These are phyloP conservation scores for Microstroma glucosiphilum DNA, from an alignment of 1,284 basidiomycete genomes.

Conservation along the genomic window DNA sequence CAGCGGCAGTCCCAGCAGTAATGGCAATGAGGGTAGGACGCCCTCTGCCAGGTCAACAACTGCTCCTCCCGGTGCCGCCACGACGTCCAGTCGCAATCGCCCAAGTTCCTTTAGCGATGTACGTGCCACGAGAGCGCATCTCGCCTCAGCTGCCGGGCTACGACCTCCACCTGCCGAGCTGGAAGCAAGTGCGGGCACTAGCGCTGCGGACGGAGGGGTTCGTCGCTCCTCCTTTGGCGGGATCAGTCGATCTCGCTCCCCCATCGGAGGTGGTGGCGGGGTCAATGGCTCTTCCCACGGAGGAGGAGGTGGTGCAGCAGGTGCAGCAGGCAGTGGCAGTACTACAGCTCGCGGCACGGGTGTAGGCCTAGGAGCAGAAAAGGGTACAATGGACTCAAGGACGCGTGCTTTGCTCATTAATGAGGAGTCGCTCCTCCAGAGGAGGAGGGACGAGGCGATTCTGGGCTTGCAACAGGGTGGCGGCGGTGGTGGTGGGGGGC, in stretches of 20 bases:
- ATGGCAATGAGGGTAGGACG: background rate
- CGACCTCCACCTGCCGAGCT: background rate
- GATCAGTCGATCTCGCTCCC: slow-evolving; percentile 7
- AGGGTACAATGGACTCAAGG: background rate
- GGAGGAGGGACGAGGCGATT: slow-evolving; percentile 48
- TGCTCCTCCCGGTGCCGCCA: background rate
- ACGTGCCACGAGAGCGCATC: background rate
- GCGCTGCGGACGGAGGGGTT: background rate
- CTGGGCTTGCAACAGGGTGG: slow-evolving; percentile 8
- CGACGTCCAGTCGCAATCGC: background rate
- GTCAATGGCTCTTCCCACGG: slow-evolving; percentile 6
- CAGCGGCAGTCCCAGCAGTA: background rate
- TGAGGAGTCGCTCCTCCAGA: slow-evolving; percentile 40
- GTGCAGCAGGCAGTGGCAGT: background rate
- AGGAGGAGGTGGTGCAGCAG: slow-evolving; percentile 10
- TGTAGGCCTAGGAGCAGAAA: slow-evolving; percentile 25
- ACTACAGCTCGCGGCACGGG: slow-evolving; percentile 19
- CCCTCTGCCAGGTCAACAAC: background rate
- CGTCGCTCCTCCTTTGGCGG: slow-evolving; percentile 9
- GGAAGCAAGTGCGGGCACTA: background rate
- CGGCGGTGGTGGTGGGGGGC: background rate
- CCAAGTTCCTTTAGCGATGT: slow-evolving; percentile 5
- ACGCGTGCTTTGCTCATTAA: slow-evolving; percentile 39
- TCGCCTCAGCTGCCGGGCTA: background rate
- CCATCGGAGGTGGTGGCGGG: background rate